Evolutionary conservation across 2,329 filamentous ascomycete genomes (phyloP).

Genomic region (Paecilomyces sp.): DNA sequence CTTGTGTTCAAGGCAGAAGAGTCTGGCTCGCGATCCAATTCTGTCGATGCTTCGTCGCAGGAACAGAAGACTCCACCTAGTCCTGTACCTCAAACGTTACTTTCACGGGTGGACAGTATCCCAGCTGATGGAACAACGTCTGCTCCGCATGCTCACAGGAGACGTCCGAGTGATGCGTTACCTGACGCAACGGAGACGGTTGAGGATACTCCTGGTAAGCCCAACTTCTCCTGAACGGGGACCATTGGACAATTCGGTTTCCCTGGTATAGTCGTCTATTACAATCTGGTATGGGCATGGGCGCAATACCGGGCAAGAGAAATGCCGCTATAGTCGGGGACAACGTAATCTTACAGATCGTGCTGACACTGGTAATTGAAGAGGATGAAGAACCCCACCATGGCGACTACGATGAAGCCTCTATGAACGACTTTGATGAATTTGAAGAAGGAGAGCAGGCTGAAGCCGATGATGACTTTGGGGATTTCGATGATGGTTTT

Average conservation of each 20-base stretch:
- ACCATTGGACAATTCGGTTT: constrained; percentile 57
- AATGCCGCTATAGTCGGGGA: constrained; percentile 17
- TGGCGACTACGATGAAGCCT: constrained; percentile 54
- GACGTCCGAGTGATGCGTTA: constrained; percentile 34
- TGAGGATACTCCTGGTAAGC: constrained; percentile 52
- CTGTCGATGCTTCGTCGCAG: constrained; percentile 13
- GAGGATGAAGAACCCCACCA: constrained; percentile 40
- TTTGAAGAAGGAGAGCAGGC: constrained; percentile 46
- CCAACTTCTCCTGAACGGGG: constrained; percentile 27
- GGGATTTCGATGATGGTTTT: constrained; percentile 63
- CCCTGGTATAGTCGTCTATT: constrained; percentile 44
- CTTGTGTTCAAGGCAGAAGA: constrained; percentile 45
- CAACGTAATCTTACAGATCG: neutral
- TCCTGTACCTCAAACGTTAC: constrained; percentile 36
- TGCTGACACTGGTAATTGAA: constrained; percentile 52
- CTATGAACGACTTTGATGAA: constrained; percentile 53
- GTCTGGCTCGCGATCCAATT: constrained; percentile 21
- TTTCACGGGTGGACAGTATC: constrained; percentile 37
- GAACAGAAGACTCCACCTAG: constrained; percentile 8
- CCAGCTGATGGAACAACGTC: constrained; percentile 27
- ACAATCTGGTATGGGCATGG: constrained; percentile 40
- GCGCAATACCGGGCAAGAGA: constrained; percentile 33
- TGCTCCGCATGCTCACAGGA: constrained; percentile 30
- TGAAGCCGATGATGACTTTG: constrained; percentile 49
- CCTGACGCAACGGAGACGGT: constrained; percentile 37